Percentiles rank a stretch among this genome's conserved stretches.
Evolutionary conservation across 805 yeast species (phyloP).

Genomic region (Cyberlindnera suaveolens): DNA sequence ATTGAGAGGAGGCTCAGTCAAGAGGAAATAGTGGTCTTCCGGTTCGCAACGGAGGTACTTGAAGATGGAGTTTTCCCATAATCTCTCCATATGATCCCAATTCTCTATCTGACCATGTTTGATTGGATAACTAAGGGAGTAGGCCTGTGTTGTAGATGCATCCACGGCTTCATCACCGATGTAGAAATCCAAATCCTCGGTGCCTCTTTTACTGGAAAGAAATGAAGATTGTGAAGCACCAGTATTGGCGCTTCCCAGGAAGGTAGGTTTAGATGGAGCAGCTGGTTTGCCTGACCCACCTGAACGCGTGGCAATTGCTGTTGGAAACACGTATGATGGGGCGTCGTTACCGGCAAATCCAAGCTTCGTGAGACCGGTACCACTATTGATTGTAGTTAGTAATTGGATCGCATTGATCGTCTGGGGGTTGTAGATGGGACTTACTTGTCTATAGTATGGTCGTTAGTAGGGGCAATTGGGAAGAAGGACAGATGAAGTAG

Average conservation of each 20-base stretch:
- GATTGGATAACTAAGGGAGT: conserved; percentile 85
- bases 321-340: conserved; percentile 95
- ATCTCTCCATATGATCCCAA: conserved; percentile 99
- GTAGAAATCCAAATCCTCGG: conserved; percentile 88
- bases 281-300: conserved; percentile 37
- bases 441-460: conserved; percentile 16
- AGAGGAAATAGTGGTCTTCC: conserved; percentile 91
- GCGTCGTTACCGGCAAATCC: conserved; percentile 99
- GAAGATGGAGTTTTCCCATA: conserved; percentile 96
- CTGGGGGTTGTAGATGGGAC: conserved; percentile 3
- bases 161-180: conserved; percentile 93
- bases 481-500: not conserved
- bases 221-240: conserved; percentile 16
- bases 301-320: conserved; percentile 78
- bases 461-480: conserved; percentile 13
- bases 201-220: conserved; percentile 61
- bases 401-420: conserved; percentile 11
- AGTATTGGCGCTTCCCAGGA: conserved; percentile 21
- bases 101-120: conserved; percentile 97
- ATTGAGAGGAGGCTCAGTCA: conserved; percentile 97
- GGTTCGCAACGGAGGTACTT: conserved; percentile 97
- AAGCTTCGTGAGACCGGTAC: conserved; percentile 95
- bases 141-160: conserved; percentile 88
- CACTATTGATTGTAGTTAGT: conserved; percentile 43
- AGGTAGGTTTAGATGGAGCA: conserved; percentile 43